These are phyloP conservation scores for Pseudopithomyces maydicus DNA, from an alignment of 2,329 filamentous ascomycete genomes.

Conservation along the genomic window DNA sequence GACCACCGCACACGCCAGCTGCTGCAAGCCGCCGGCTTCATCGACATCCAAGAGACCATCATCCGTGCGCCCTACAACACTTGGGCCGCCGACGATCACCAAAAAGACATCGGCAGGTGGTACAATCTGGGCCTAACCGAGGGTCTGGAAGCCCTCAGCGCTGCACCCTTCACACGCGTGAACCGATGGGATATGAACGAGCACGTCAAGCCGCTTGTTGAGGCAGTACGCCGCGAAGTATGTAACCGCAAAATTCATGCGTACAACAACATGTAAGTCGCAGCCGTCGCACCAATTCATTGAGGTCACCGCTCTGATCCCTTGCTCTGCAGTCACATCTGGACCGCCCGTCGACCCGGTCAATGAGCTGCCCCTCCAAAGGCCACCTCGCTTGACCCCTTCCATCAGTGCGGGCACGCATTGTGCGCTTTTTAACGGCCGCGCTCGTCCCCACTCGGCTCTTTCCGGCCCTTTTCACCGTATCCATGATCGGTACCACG, in stretches of 20 bases:
- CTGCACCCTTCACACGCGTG: constrained; percentile 73
- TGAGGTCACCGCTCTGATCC: constrained; percentile 34
- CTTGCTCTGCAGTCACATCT: constrained; percentile 51
- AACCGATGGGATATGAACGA: constrained; percentile 63
- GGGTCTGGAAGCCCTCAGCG: constrained; percentile 72
- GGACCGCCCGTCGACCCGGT: constrained; percentile 53
- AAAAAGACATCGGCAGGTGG: constrained; percentile 76
- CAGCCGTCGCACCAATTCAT: constrained; percentile 29
- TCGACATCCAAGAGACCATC: constrained; percentile 73
- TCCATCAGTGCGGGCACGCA: constrained; percentile 5
- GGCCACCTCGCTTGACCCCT: constrained; percentile 9
- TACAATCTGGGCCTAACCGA: constrained; percentile 80
- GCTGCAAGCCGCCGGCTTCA: constrained; percentile 75
- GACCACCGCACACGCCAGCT: constrained; percentile 64
- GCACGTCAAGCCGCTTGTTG: constrained; percentile 66
- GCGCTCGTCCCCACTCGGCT: constrained; percentile 10
- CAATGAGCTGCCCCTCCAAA: constrained; percentile 33
- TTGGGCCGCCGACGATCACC: constrained; percentile 68
- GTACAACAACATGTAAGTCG: constrained; percentile 77
- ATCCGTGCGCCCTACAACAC: constrained; percentile 75
- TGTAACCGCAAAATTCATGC: constrained; percentile 70
- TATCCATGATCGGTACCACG: constrained; percentile 9
- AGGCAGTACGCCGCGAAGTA: constrained; percentile 70
- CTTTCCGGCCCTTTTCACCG: constrained; percentile 12
- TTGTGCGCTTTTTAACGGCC: constrained; percentile 11